Base-by-base conservation (phyloP, 73 alveolate species). In the Symbiodinium pilosum region DNA sequence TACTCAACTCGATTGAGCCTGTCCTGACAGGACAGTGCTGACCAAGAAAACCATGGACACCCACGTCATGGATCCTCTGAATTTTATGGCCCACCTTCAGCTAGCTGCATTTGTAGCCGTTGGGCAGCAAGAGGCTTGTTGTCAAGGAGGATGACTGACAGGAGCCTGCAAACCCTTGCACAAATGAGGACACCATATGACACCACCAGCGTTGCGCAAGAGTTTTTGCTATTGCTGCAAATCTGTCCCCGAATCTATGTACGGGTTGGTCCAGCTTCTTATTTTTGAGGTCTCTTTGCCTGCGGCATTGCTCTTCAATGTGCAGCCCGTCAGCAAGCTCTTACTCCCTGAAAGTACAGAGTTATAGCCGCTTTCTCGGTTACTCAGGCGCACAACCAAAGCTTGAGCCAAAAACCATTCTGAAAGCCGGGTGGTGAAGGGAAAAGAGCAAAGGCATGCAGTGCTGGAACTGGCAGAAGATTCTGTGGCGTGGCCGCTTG, bases 31-130 rank as follows among this genome's bases (percentile, higher is more conserved):
- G 94, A 87, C 94, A 40, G 94, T 87, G 85, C 84, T 87, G 85
- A 54, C 94, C 28, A 87, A 87, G 42, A 87, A 38, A 64, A 47
- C 36, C 44, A 87, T 87, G 84, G 94, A 87, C 43, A 34, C 40
- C 1, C 94, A 87, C 69, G 42, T 87, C 43, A 20, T 54, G 84
- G 94, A 87, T 51, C 94, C 94, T 5, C 59, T 87, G 68, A 87
- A 59, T n/a, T 87, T 87, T 85, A 77, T 52, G 69, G 94, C 94
- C 7, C 59, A 52, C 43, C 94, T 87, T 47, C 94, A 87, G 68
- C 69, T 77, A 32, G 52, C 85, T 7, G 94, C 94, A 7, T 52
- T n/a, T n/a, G 59, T 87, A 0, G 94, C 52, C 3, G 54, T 52
- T 18, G 30, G 9, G 87, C n/a, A 24, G 43, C 51, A 40, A 36